phyloP scores from a whole-genome alignment of 768 basidiomycete genomes.

The Boletus sp. region DNA sequence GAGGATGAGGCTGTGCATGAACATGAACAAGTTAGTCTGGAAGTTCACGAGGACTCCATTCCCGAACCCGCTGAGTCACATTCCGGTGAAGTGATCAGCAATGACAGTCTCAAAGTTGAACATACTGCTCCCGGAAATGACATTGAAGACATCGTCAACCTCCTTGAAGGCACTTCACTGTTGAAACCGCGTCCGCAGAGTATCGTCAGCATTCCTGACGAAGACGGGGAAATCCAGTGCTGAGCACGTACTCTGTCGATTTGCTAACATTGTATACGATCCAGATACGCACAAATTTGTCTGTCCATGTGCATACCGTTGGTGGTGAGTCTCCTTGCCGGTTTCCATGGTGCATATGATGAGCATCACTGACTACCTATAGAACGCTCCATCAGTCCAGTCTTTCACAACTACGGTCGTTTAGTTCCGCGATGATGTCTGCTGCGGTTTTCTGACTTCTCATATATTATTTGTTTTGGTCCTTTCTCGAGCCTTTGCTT shows the following conservation, averaged over 20 bases:
- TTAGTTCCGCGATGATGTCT: constrained; percentile 29
- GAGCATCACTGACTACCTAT: not conserved
- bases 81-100: constrained; percentile 4
- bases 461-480: constrained; percentile 21
- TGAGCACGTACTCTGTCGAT: constrained; percentile 24
- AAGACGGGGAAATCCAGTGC: constrained; percentile 53
- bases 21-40: constrained; percentile 10
- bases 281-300: constrained; percentile 18
- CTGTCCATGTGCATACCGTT: constrained; percentile 23
- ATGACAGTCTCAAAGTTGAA: constrained; percentile 7
- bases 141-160: constrained; percentile 62
- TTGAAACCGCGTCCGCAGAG: constrained; percentile 41
- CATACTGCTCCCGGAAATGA: constrained; percentile 34
- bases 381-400: constrained; percentile 15
- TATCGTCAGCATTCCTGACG: constrained; percentile 50
- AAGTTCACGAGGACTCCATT: constrained; percentile 1
- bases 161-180: constrained; percentile 47
- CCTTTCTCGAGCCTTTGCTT: constrained; percentile 13
- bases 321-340: constrained; percentile 12
- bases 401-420: constrained; percentile 32
- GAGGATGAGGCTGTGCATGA: constrained; percentile 7
- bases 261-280: constrained; percentile 22
- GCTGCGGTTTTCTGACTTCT: constrained; percentile 16
- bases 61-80: constrained; percentile 13
- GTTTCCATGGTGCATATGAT: not conserved